These are phyloP conservation scores for Suillus discolor DNA, from an alignment of 768 basidiomycete species.

Conservation along the genomic window DNA sequence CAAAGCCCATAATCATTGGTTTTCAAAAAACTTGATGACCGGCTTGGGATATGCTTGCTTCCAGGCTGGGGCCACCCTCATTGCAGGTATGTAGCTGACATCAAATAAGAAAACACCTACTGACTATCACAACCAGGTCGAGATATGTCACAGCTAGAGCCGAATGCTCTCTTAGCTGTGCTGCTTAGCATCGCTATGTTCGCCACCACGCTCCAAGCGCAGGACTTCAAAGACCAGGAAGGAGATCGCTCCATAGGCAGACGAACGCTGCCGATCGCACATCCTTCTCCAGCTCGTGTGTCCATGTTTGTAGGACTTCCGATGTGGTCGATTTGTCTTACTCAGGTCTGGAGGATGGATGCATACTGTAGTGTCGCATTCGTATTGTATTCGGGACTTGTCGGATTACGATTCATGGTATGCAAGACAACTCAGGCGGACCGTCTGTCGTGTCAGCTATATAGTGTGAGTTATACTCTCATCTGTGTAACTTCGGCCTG, in stretches of 20 bases:
- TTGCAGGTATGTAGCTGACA: constrained; percentile 33
- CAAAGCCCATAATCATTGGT: constrained; percentile 28
- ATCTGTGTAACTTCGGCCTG: not conserved
- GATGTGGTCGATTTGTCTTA: constrained; percentile 32
- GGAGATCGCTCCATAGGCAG: constrained; percentile 44
- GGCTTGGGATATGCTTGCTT: constrained; percentile 41
- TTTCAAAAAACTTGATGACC: constrained; percentile 37
- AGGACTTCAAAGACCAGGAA: constrained; percentile 43
- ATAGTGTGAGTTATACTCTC: constrained; percentile 26
- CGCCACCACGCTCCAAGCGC: constrained; percentile 37
- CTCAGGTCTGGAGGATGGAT: constrained; percentile 30
- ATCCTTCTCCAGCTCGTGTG: constrained; percentile 34
- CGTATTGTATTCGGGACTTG: constrained; percentile 24
- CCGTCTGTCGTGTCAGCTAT: constrained; percentile 30
- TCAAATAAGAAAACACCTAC: not conserved
- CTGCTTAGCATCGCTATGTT: constrained; percentile 35
- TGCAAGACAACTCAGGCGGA: constrained; percentile 25
- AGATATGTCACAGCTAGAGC: constrained; percentile 25
- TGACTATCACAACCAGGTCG: constrained; percentile 25
- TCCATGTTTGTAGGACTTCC: constrained; percentile 31
- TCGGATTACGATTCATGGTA: constrained; percentile 31
- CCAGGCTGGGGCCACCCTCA: constrained; percentile 39
- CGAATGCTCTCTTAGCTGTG: constrained; percentile 30
- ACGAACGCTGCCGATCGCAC: constrained; percentile 45
- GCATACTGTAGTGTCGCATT: constrained; percentile 27